Base-by-base conservation (phyloP, 2,329 filamentous ascomycete genomes). In the Trichoderma atrobrunneum region DNA sequence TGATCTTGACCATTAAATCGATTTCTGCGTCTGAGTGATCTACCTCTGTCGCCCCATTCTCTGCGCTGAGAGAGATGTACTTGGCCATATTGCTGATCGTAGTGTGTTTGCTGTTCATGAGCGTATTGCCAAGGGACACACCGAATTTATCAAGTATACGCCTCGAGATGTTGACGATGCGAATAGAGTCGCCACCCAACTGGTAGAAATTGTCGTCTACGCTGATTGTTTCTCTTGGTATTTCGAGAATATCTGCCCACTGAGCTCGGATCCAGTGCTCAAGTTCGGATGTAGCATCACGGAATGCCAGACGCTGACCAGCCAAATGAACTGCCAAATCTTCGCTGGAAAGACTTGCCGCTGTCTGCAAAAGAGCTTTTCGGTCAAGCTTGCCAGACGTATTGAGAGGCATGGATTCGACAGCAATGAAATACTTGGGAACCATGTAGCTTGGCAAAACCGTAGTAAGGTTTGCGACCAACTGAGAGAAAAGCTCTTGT, bases 31-130 rank as follows among this genome's bases (percentile, higher is more conserved):
- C 10, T 30, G 65, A 28, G 18, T 61, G 51, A 5, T 66, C n/a
- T 18, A 24, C 18, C 24, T 39, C n/a, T 54, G 36, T 12, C 3
- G 28, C 26, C n/a, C 24, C 69, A 26, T 48, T 54, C 16, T 72
- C 63, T 0, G 64, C n/a, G n/a, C 54, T 56, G n/a, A 21, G 21
- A 2, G 74, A 74, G 21, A 76, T 72, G 16, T 69, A 73, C 14
- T 72, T 60, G 2, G 74, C 74, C 68, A 76, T 73, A 7, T 72
- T 69, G 16, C 51, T 71, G 62, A 76, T 68, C 0, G 73, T 75
- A 0, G 74, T 73, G 16, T 73, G 72, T 59, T 73, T 76, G 57
- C 75, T 73, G 59, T 74, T 76, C 66, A 76, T 70, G 24, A 74
- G 61, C 7, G 75, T 73, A 2, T 72, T 34, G 10, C 68, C 69